Evolutionary conservation across 192 early-diverging fungal species (phyloP).

Genomic region (Linnemannia zychae): DNA sequence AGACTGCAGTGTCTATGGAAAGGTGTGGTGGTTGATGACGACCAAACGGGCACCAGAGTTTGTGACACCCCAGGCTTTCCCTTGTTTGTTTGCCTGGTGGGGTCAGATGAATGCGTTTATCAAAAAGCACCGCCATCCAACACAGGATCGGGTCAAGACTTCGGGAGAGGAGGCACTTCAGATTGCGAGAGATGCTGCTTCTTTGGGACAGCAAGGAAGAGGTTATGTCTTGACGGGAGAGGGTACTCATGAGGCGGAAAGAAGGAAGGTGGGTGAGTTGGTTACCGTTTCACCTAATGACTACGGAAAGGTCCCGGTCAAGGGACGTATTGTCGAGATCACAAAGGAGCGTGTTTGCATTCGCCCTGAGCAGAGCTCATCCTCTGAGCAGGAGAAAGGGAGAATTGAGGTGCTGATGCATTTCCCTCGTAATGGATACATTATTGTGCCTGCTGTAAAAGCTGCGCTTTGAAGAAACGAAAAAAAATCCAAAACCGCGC

Average conservation of each 20-base stretch:
- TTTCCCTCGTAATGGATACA: constrained; percentile 48
- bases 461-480: constrained; percentile 9
- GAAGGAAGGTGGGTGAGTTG: constrained; percentile 25
- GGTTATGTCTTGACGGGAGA: constrained; percentile 4
- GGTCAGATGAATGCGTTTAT: constrained; percentile 39
- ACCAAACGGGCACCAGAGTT: constrained; percentile 30
- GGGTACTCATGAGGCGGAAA: background rate
- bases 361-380: constrained; percentile 15
- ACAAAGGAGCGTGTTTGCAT: constrained; percentile 11
- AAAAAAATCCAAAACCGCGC: background rate
- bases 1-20: constrained; percentile 41
- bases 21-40: constrained; percentile 38
- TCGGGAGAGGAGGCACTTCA: constrained; percentile 50
- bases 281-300: constrained; percentile 56
- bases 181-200: constrained; percentile 26
- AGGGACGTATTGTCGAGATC: constrained; percentile 43
- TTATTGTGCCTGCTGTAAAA: constrained; percentile 18
- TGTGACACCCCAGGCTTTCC: constrained; percentile 18
- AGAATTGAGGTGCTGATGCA: constrained; percentile 32
- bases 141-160: constrained; percentile 30
- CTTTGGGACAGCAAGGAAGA: background rate
- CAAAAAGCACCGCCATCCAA: constrained; percentile 26
- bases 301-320: constrained; percentile 57
- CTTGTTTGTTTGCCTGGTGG: constrained; percentile 44
- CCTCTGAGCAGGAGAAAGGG: constrained; percentile 14